These are phyloP conservation scores for Saitozyma podzolica DNA, from an alignment of 768 basidiomycete genomes.

Conservation along the genomic window DNA sequence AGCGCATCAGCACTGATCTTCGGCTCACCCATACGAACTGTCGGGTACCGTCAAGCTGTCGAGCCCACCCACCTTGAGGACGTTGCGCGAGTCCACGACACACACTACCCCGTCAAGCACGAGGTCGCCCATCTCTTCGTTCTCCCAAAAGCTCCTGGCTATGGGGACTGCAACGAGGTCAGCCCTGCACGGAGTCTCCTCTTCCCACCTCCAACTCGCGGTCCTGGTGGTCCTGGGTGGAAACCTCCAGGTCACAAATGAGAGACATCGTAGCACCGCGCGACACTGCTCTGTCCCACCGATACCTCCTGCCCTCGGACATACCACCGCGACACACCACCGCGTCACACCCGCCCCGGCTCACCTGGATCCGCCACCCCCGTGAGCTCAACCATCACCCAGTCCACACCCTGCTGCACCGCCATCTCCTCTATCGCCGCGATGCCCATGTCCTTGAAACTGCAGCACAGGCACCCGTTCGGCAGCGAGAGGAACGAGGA, in stretches of 20 bases:
- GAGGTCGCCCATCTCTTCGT: constrained; percentile 55
- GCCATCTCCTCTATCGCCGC: constrained; percentile 86
- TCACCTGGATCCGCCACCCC: constrained; percentile 92
- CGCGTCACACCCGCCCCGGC: constrained; percentile 6
- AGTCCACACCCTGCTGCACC: constrained; percentile 61
- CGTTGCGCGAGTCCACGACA: constrained; percentile 86
- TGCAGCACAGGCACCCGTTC: constrained; percentile 98
- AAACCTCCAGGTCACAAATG: background rate
- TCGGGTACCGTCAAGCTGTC: too few species aligned
- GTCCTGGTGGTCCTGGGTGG: background rate
- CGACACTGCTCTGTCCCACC: too few species aligned
- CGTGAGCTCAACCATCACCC: constrained; percentile 93
- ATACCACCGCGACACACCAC: background rate
- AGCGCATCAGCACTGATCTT: constrained; percentile 2
- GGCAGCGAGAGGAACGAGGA: constrained; percentile 81
- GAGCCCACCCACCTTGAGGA: constrained; percentile 51
- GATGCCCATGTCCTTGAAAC: constrained; percentile 88
- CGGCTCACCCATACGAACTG: too few species aligned
- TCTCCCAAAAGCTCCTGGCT: constrained; percentile 54
- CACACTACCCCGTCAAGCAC: constrained; percentile 80
- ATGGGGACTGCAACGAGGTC: constrained; percentile 35
- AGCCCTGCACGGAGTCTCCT: background rate
- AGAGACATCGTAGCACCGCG: too few species aligned
- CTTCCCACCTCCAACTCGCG: background rate
- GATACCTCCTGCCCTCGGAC: too few species aligned